These are phyloP conservation scores for Dorcoceras hygrometricum DNA, from an alignment of 257 asterid genomes.

Conservation along the genomic window DNA sequence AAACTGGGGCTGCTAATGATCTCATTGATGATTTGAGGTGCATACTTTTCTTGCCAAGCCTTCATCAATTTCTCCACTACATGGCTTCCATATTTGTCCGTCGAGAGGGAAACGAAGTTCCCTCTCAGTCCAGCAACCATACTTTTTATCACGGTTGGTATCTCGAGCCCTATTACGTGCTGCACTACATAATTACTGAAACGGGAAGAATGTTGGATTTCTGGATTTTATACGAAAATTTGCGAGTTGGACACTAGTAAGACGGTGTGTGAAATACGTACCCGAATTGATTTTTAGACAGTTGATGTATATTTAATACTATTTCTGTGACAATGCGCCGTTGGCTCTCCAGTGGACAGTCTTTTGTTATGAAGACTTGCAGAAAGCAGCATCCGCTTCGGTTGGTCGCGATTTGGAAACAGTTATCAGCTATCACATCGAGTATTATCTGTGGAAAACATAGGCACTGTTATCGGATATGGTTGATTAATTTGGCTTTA, in stretches of 20 bases:
- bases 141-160: conserved; percentile 28
- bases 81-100: conserved; percentile 47
- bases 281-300: background rate
- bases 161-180: conserved; percentile 35
- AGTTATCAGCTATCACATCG: conserved; percentile 36
- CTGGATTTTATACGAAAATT: too few species aligned
- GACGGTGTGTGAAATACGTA: background rate
- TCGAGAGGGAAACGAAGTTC: conserved; percentile 34
- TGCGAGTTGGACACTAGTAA: background rate
- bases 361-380: background rate
- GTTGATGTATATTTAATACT: too few species aligned
- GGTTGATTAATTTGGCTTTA: background rate
- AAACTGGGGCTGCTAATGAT: conserved; percentile 32
- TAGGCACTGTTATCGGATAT: background rate
- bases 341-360: background rate
- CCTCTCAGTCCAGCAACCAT: conserved; percentile 29
- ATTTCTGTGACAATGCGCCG: background rate
- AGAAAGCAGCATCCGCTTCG: conserved; percentile 47
- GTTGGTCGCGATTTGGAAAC: conserved; percentile 42
- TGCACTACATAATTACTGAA: conserved; percentile 54
- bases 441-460: conserved; percentile 34
- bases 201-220: background rate
- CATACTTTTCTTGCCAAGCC: conserved; percentile 26
- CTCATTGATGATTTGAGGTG: conserved; percentile 30
- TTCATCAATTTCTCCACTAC: conserved; percentile 43